Evolutionary conservation across 352 stramenopile genomes (phyloP).

Genomic region (Phytophthora sp.): DNA sequence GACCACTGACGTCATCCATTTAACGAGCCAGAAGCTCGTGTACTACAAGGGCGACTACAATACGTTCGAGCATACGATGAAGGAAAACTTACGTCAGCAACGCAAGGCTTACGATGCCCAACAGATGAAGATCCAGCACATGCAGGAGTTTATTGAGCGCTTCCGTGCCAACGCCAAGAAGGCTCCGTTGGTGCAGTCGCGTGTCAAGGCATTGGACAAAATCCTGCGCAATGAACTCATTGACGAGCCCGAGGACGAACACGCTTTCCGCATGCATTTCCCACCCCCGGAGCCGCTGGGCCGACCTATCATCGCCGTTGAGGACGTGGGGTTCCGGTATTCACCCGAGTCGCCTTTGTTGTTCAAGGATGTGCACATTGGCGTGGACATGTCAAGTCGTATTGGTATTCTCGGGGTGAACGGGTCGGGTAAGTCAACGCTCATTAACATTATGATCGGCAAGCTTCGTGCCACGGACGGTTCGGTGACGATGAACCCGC

Average conservation of each 20-base stretch:
- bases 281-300: slow-evolving; percentile 94
- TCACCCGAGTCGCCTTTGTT: slow-evolving; percentile 59
- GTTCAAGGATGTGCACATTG: slow-evolving; percentile 95
- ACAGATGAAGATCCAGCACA: slow-evolving; percentile 92
- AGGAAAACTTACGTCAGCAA: slow-evolving; percentile 94
- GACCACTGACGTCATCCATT: slow-evolving; percentile 95
- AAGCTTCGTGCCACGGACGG: slow-evolving; percentile 90
- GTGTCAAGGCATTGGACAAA: slow-evolving; percentile 94
- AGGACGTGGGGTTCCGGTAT: slow-evolving; percentile 88
- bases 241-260: slow-evolving; percentile 93
- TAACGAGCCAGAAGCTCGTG: slow-evolving; percentile 91
- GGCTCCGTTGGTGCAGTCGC: slow-evolving; percentile 95
- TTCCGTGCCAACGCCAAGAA: slow-evolving; percentile 96
- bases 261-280: slow-evolving; percentile 95
- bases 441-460: slow-evolving; percentile 97
- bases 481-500: slow-evolving; percentile 90
- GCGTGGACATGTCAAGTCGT: slow-evolving; percentile 94
- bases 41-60: slow-evolving; percentile 97
- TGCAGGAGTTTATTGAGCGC: slow-evolving; percentile 98
- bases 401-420: slow-evolving; percentile 95
- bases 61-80: slow-evolving; percentile 94
- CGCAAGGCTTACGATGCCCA: slow-evolving; percentile 90
- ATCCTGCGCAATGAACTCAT: slow-evolving; percentile 89
- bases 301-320: slow-evolving; percentile 95
- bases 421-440: slow-evolving; percentile 94